These are phyloP conservation scores for Huntiella moniliformis DNA, from an alignment of 2,329 filamentous ascomycete genomes.

Conservation along the genomic window DNA sequence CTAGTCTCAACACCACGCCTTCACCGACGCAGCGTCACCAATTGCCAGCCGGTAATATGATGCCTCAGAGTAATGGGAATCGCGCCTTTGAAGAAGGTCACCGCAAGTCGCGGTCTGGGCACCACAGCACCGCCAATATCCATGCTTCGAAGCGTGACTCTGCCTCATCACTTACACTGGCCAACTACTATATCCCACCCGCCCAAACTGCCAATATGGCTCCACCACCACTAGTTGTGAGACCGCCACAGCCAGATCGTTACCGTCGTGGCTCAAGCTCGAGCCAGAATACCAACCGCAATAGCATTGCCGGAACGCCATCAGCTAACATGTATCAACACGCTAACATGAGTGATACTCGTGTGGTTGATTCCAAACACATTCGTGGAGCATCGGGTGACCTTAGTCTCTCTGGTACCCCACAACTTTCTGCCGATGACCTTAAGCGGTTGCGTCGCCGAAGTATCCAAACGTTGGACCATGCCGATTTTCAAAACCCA, in stretches of 20 bases:
- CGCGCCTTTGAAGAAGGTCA: constrained; percentile 17
- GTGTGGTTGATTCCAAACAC: constrained; percentile 12
- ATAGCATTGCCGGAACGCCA: constrained; percentile 16
- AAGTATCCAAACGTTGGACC: constrained; percentile 54
- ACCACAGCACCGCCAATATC: constrained; percentile 5
- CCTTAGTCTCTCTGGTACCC: neutral
- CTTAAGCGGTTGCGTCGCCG: constrained; percentile 62
- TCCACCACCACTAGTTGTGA: constrained; percentile 29
- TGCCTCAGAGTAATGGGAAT: neutral
- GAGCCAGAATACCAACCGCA: constrained; percentile 23
- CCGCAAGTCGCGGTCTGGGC: neutral
- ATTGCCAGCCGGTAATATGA: constrained; percentile 23
- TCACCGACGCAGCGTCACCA: constrained; percentile 27
- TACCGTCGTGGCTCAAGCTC: constrained; percentile 49
- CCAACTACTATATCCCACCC: constrained; percentile 16
- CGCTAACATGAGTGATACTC: constrained; percentile 14
- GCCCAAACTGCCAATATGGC: constrained; percentile 17
- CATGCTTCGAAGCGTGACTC: constrained; percentile 6
- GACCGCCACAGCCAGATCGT: constrained; percentile 56
- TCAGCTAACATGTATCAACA: constrained; percentile 14
- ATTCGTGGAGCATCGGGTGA: constrained; percentile 6
- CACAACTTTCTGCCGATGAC: constrained; percentile 19
- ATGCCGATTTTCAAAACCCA: constrained; percentile 22
- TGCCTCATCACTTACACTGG: constrained; percentile 13
- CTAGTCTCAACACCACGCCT: constrained; percentile 37